Conservation (phyloP, 2,329 filamentous ascomycete species). For the Acarospora socialis region DNA sequence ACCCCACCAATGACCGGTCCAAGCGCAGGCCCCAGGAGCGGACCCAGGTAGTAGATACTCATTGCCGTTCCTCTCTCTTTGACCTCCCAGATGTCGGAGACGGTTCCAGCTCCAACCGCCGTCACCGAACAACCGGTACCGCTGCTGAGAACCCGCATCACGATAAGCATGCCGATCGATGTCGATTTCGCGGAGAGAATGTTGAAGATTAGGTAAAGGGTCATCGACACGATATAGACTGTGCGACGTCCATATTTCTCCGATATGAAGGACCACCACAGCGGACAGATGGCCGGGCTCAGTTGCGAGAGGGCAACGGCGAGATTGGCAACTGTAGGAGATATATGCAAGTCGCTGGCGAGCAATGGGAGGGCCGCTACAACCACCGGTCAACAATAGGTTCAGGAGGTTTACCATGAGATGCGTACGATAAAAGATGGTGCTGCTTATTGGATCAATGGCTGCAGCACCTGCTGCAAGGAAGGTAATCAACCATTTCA, state of each 20-base stretch:
- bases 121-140: constrained; percentile 28
- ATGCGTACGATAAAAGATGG: no score
- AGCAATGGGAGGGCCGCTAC: constrained; percentile 23
- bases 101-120: constrained; percentile 27
- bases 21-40: constrained; percentile 25
- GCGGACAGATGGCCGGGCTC: constrained; percentile 24
- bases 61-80: constrained; percentile 26
- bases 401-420: no score
- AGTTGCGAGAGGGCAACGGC: constrained; percentile 27
- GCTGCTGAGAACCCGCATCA: constrained; percentile 25
- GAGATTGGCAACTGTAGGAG: constrained; percentile 23
- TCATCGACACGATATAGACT: constrained; percentile 26
- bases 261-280: constrained; percentile 27
- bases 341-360: constrained; percentile 19
- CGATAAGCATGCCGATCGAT: constrained; percentile 26
- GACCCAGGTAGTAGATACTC: constrained; percentile 28
- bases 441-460: no score
- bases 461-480: no score
- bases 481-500: no score
- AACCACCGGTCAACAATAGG: no score
- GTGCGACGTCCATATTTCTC: constrained; percentile 25
- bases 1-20: constrained; percentile 27
- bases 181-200: constrained; percentile 22
- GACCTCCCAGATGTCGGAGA: constrained; percentile 26
- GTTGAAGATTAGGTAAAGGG: constrained; percentile 24